Evolutionary conservation across 1,284 basidiomycete species (phyloP).

Genomic region (Cryptococcus maquisensis): DNA sequence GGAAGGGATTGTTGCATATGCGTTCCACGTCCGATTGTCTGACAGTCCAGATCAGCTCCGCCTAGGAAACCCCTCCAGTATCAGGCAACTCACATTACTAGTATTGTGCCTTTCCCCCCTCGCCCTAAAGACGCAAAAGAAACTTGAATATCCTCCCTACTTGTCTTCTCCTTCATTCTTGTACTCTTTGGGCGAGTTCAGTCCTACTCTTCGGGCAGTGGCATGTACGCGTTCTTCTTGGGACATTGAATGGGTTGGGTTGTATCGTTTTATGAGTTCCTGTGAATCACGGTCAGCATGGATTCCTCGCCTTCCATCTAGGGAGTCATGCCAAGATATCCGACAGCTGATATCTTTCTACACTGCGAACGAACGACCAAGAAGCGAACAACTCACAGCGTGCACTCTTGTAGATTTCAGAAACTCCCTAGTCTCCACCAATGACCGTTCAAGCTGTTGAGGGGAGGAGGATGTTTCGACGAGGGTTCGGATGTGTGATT

Average conservation of each 20-base stretch:
- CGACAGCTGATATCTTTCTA: too few species aligned
- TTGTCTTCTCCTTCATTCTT: constrained; percentile 5
- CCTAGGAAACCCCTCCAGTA: too few species aligned
- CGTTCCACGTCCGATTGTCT: too few species aligned
- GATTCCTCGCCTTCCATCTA: too few species aligned
- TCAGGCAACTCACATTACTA: too few species aligned
- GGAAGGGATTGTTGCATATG: too few species aligned
- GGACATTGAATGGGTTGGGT: constrained; percentile 73
- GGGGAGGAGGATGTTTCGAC: constrained; percentile 43
- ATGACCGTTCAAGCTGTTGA: constrained; percentile 49
- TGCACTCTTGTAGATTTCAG: constrained; percentile 63
- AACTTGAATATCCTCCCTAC: too few species aligned
- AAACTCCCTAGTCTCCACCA: constrained; percentile 66
- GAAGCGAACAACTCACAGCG: constrained; percentile 49
- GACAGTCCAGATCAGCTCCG: too few species aligned
- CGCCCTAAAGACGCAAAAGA: too few species aligned
- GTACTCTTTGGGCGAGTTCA: constrained; percentile 52
- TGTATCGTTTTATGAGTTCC: constrained; percentile 76
- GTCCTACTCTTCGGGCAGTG: constrained; percentile 78
- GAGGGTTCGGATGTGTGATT: constrained; percentile 58
- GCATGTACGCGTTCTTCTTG: constrained; percentile 72
- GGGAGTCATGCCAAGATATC: not conserved
- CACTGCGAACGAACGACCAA: too few species aligned
- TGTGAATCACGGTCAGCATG: constrained; percentile 31
- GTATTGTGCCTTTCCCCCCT: too few species aligned